Conservation (phyloP, 1,284 basidiomycete genomes). For the Vanrija pseudolonga region DNA sequence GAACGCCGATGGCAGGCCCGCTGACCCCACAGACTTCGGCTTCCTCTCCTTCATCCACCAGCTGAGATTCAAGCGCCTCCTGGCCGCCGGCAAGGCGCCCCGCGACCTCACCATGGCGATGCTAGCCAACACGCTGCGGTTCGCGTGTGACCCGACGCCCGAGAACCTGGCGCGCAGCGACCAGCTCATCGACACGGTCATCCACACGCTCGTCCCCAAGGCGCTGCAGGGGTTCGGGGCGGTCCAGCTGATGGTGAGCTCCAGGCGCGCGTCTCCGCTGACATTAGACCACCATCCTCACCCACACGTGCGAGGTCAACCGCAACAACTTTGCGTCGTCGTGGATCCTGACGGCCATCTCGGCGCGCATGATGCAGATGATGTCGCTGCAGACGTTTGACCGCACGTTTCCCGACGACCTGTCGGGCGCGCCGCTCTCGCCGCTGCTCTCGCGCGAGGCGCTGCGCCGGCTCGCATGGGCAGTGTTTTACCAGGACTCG, state of each 20-base stretch:
- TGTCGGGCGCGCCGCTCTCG: background rate
- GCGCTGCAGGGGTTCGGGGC: constrained; percentile 13
- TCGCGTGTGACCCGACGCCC: constrained; percentile 2
- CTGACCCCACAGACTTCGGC: constrained; percentile 12
- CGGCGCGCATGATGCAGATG: constrained; percentile 19
- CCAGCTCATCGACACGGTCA: constrained; percentile 1
- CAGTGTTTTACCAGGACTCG: constrained; percentile 21
- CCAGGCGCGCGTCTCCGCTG: background rate
- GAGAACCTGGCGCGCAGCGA: constrained; percentile 6
- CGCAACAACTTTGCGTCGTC: constrained; percentile 11
- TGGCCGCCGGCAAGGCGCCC: constrained; percentile 10
- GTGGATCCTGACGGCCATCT: constrained; percentile 14
- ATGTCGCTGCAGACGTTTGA: constrained; percentile 20
- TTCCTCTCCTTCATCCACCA: constrained; percentile 20
- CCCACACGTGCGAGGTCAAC: constrained; percentile 3
- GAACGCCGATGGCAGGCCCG: background rate
- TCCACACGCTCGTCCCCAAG: background rate
- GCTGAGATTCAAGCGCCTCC: constrained; percentile 10
- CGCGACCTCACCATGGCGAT: constrained; percentile 12
- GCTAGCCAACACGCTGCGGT: constrained; percentile 13
- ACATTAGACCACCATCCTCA: constrained; percentile 4
- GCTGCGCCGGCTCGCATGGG: constrained; percentile 22
- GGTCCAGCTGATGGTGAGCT: constrained; percentile 15
- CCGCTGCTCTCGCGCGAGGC: constrained; percentile 16
- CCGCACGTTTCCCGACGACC: constrained; percentile 4